Base-by-base conservation (phyloP, 108 stramenopile genomes). In the Skeletonema tropicum region DNA sequence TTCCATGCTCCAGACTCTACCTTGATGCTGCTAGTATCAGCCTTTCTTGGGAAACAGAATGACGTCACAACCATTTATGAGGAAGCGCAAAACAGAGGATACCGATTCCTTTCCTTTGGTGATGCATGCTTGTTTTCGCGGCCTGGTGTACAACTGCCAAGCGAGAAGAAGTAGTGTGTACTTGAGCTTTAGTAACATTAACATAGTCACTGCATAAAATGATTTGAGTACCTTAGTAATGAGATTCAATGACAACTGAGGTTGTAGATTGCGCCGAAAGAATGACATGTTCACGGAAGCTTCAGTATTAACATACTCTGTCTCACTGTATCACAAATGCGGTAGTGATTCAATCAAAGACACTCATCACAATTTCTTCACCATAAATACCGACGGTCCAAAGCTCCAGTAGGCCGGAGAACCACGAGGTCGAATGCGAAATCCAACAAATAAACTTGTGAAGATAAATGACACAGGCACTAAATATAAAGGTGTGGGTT, bases 1-100 rank as follows among this genome's bases (percentile, higher is more conserved):
- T 88, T 88, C 61, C 87, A 88, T 66, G 84, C 85, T 15, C 87
- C 87, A 7, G 84, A 85, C 70, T 83, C 82, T n/a, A 88, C 87
- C 23, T 55, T 88, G 65, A 80, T 88, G 79, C 68, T 84, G 38
- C 60, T 88, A 57, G 87, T 86, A 3, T 84, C 83, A 8, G 83
- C 78, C 14, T 84, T 79, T 38, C 68, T 84, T 39, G 70, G 70
- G 3, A 61, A 79, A 30, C 55, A 48, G 30, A 75, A 31, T 70
- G 74, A 79, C 48, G 57, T 84, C 11, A 68, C 41, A 11, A 36
- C 60, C 15, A 52, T 84, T 2, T 84, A 84, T 33, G 74, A 75
- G 31, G 64, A 59, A 32, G 83, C 83, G 11, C 83, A 84, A 35
- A 55, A 32, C 2, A 74, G 49, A 45, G 83, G 83, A 61, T 84